Percentiles rank a stretch among this genome's conserved stretches.
phyloP scores from a whole-genome alignment of 768 basidiomycete species.

The Tylopilus plumbeoviolaceoides region DNA sequence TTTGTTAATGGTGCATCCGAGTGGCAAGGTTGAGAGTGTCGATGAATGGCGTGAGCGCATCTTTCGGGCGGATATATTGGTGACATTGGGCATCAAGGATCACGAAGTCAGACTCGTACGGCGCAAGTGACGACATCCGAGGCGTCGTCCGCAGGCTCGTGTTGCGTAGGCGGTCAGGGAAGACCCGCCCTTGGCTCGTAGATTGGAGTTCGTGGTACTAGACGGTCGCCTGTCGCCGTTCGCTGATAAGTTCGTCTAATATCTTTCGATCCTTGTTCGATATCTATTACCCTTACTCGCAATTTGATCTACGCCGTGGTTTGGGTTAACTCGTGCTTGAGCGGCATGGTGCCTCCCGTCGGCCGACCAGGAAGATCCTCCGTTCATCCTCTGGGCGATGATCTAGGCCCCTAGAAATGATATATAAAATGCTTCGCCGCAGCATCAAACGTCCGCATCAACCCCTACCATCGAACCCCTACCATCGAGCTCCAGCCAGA shows the following conservation, averaged over 20 bases:
- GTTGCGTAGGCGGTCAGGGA: too few species aligned
- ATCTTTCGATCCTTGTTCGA: not conserved
- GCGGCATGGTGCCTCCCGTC: too few species aligned
- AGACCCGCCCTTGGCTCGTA: too few species aligned
- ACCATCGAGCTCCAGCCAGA: not conserved
- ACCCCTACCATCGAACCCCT: too few species aligned
- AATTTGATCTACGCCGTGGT: too few species aligned
- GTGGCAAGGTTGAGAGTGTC: slow-evolving; percentile 7
- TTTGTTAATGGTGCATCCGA: slow-evolving; percentile 19
- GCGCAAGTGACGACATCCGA: not conserved
- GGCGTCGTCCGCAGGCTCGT: too few species aligned
- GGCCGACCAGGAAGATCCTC: not conserved
- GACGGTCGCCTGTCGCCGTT: too few species aligned
- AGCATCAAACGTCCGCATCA: not conserved
- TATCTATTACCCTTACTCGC: too few species aligned
- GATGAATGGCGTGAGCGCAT: slow-evolving; percentile 16
- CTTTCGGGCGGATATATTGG: slow-evolving; percentile 6
- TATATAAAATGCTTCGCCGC: not conserved
- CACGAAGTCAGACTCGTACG: slow-evolving; percentile 11
- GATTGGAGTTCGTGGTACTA: too few species aligned
- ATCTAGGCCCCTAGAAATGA: not conserved
- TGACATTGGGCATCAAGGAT: slow-evolving; percentile 17
- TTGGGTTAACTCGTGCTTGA: too few species aligned
- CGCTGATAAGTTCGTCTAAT: too few species aligned
- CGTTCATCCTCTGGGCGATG: not conserved